Conservation (phyloP, 306 rosid species). For the Spatholobus suberectus region DNA sequence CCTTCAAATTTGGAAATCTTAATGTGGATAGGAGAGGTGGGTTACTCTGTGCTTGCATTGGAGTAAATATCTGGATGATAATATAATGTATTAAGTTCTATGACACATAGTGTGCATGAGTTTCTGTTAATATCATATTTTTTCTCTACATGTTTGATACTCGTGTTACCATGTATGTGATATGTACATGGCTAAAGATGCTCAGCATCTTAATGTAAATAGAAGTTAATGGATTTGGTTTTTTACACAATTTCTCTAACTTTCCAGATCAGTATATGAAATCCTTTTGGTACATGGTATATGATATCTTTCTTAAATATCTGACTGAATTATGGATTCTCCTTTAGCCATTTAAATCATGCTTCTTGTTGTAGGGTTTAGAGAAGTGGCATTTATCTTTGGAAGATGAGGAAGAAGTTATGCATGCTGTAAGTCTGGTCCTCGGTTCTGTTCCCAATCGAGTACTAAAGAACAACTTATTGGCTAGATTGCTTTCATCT, state of each 20-base stretch:
- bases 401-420: conserved; percentile 97
- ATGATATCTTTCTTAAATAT: conserved; percentile 34
- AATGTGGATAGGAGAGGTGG: conserved; percentile 99
- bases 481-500: conserved; percentile 86
- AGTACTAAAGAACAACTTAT: conserved; percentile 82
- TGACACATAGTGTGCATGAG: conserved; percentile 17
- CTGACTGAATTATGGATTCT: conserved; percentile 7
- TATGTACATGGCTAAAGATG: not conserved
- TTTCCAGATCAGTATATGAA: conserved; percentile 31
- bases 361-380: conserved; percentile 61
- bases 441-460: conserved; percentile 82
- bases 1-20: conserved; percentile 92
- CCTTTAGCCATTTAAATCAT: conserved; percentile 36
- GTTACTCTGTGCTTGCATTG: conserved; percentile 32
- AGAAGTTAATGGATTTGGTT: not conserved
- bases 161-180: not conserved
- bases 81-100: conserved; percentile 24
- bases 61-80: conserved; percentile 36
- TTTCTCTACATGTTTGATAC: conserved; percentile 3
- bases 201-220: conserved; percentile 9
- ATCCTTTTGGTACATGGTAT: not conserved
- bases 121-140: conserved; percentile 27
- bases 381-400: conserved; percentile 83
- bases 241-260: conserved; percentile 10
- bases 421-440: conserved; percentile 80